Percentiles rank a stretch among this genome's conserved stretches.
These are phyloP conservation scores for Solanum commersonii DNA, from an alignment of 257 asterid species.

Conservation along the genomic window DNA sequence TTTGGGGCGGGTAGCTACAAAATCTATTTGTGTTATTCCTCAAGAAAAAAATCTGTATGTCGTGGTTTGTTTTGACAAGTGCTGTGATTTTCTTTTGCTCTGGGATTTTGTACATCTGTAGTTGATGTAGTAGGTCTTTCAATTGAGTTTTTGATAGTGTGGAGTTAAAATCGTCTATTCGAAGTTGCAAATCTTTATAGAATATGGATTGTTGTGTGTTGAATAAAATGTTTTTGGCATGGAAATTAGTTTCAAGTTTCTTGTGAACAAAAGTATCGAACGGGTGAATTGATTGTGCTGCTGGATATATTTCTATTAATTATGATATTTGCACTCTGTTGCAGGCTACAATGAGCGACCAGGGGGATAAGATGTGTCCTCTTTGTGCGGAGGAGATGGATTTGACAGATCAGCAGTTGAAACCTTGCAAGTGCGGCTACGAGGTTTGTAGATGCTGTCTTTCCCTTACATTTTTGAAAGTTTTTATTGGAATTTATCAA, in stretches of 20 bases:
- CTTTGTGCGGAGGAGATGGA: slow-evolving; percentile 99
- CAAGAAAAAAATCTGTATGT: not conserved
- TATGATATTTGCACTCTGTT: not conserved
- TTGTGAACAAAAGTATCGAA: not conserved
- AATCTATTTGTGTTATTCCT: not conserved
- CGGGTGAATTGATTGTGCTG: not conserved
- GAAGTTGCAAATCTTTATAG: not conserved
- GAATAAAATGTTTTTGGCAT: not conserved
- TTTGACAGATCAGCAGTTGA: slow-evolving; percentile 94
- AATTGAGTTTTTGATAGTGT: not conserved
- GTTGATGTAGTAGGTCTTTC: not conserved
- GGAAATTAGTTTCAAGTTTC: not conserved
- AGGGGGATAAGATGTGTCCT: slow-evolving; percentile 94
- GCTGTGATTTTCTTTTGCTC: not conserved
- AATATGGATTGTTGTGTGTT: not conserved
- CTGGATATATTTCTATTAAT: not conserved
- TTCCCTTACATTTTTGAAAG: not conserved
- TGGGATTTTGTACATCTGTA: not conserved
- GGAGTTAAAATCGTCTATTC: not conserved
- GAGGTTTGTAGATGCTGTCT: slow-evolving; percentile 33
- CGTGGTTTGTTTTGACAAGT: not conserved
- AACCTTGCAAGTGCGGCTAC: slow-evolving; percentile 98
- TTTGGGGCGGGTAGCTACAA: not conserved
- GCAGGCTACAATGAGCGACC: slow-evolving; percentile 76
- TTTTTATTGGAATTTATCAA: not conserved